Evolutionary conservation across 225 moss, liverwort and hornwort genomes (phyloP).

Genomic region (Physcomitrellopsis africana): DNA sequence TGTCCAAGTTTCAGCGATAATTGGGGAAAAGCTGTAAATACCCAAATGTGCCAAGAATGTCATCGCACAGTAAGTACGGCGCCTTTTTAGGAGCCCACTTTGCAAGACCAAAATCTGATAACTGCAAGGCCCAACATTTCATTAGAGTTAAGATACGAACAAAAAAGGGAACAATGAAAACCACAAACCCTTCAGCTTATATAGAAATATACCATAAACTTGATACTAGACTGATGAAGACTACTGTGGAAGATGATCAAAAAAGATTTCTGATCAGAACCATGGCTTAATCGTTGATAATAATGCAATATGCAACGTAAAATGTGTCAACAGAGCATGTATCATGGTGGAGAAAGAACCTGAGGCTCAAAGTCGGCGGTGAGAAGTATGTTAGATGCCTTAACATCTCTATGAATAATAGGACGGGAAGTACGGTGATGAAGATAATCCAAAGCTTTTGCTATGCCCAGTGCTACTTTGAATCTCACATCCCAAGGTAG

Average conservation of each 20-base stretch:
- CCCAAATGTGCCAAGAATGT: conserved; percentile 71
- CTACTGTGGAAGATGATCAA: too few relatives aligned
- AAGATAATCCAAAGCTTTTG: conserved; percentile 56
- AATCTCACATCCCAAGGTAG: conserved; percentile 53
- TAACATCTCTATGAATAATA: conserved; percentile 61
- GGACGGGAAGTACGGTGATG: conserved; percentile 49
- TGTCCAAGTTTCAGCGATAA: background rate
- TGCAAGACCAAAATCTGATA: conserved; percentile 71
- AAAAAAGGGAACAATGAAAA: background rate
- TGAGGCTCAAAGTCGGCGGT: conserved; percentile 55
- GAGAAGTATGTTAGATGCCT: conserved; percentile 66
- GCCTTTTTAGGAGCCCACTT: conserved; percentile 62
- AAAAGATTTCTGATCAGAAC: background rate
- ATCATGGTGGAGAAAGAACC: conserved; percentile 36
- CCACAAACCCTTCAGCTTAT: background rate
- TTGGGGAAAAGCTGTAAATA: conserved; percentile 21
- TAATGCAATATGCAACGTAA: background rate
- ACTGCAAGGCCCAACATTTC: conserved; percentile 32
- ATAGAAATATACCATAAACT: background rate
- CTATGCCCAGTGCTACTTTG: conserved; percentile 47
- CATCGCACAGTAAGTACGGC: conserved; percentile 51
- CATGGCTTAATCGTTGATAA: background rate
- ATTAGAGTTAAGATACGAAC: background rate
- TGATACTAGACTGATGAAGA: too few relatives aligned
- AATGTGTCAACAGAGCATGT: background rate